A percentile compares a stretch with the other conserved stretches of the same genome.
These are phyloP conservation scores for Fusarium zealandicum DNA, from an alignment of 2,329 filamentous ascomycete species.

Conservation along the genomic window DNA sequence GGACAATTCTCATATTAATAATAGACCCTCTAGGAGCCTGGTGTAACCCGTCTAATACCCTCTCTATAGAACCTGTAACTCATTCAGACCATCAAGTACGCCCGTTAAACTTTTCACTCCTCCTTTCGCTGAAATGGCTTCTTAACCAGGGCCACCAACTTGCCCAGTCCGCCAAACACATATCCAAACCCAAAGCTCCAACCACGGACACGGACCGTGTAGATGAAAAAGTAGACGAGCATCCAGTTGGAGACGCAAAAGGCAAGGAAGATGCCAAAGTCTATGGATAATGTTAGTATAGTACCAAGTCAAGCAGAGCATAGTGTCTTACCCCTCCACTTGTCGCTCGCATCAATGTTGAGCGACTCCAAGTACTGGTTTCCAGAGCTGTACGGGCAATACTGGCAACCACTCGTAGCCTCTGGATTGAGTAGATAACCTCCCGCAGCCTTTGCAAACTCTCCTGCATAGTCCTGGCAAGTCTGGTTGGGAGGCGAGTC, in stretches of 20 bases:
- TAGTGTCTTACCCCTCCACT: slow-evolving; percentile 59
- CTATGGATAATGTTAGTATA: slow-evolving; percentile 28
- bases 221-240: slow-evolving; percentile 79
- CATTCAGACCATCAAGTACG: too few species aligned
- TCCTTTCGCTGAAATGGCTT: slow-evolving; percentile 32
- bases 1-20: too few species aligned
- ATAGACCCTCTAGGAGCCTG: too few species aligned
- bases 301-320: neutral
- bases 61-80: too few species aligned
- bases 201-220: slow-evolving; percentile 71
- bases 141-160: slow-evolving; percentile 28
- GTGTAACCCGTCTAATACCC: too few species aligned
- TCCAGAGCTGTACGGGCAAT: slow-evolving; percentile 67
- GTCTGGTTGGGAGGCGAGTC: slow-evolving; percentile 69
- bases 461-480: slow-evolving; percentile 68
- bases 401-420: slow-evolving; percentile 67
- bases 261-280: slow-evolving; percentile 74
- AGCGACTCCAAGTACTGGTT: slow-evolving; percentile 69
- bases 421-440: slow-evolving; percentile 71
- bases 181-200: slow-evolving; percentile 73
- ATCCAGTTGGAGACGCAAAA: slow-evolving; percentile 76
- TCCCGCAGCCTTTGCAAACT: slow-evolving; percentile 54
- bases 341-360: slow-evolving; percentile 60
- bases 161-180: slow-evolving; percentile 29
- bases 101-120: neutral